Percentiles rank a stretch among this genome's conserved stretches.
Conservation (phyloP, 1,139 yeast genomes). For the Diutina neorugosa region DNA sequence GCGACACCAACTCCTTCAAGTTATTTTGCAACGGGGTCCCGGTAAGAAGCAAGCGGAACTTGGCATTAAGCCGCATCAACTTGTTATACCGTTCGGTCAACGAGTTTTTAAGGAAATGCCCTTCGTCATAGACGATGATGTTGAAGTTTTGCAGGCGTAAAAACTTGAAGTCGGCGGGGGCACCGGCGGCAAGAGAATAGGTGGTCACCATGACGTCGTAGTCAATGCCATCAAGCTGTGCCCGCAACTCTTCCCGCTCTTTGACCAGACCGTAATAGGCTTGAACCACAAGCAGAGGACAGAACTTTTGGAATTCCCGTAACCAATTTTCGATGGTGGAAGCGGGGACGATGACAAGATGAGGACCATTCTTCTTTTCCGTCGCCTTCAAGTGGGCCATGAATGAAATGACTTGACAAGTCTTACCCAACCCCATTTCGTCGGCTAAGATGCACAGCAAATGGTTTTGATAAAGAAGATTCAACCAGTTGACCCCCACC, state of each 20-base stretch:
- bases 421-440: constrained; percentile 96
- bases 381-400: constrained; percentile 69
- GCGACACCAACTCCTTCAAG: constrained; percentile 76
- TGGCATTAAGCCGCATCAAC: constrained; percentile 71
- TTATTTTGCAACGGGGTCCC: constrained; percentile 97
- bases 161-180: constrained; percentile 70
- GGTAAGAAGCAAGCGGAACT: constrained; percentile 73
- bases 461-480: constrained; percentile 60
- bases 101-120: constrained; percentile 90
- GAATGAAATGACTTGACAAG: constrained; percentile 93
- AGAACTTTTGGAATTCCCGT: constrained; percentile 82
- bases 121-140: constrained; percentile 91
- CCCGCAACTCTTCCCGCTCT: constrained; percentile 79
- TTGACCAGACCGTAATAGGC: constrained; percentile 86
- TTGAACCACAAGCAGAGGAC: constrained; percentile 71
- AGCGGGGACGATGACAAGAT: constrained; percentile 83
- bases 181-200: constrained; percentile 81
- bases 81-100: constrained; percentile 76
- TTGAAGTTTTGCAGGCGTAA: constrained; percentile 66
- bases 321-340: constrained; percentile 97
- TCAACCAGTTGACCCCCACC: constrained; percentile 91
- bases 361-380: constrained; percentile 49
- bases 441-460: constrained; percentile 92
- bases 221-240: constrained; percentile 46
- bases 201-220: constrained; percentile 92